These are phyloP conservation scores for Sclerotinia trifoliorum DNA, from an alignment of 2,329 filamentous ascomycete genomes.

Conservation along the genomic window DNA sequence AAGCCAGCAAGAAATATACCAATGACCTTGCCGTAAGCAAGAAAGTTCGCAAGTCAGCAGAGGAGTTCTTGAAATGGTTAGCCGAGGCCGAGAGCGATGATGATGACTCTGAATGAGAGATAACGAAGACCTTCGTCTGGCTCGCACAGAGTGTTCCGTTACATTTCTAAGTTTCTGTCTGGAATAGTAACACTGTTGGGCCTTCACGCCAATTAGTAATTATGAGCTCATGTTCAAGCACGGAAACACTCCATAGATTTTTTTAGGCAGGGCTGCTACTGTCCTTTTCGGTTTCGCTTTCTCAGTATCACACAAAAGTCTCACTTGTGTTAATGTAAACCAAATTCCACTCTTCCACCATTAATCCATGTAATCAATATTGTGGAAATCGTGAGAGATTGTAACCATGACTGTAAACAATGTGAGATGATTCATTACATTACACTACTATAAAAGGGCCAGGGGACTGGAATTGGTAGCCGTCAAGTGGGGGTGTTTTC, in stretches of 20 bases:
- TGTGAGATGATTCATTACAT: neutral
- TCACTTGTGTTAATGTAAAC: conserved; percentile 5
- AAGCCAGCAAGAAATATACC: conserved; percentile 98
- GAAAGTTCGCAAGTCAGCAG: conserved; percentile 92
- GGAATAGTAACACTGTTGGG: neutral
- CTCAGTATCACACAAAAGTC: conserved; percentile 12
- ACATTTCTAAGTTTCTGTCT: neutral
- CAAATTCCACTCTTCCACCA: conserved; percentile 11
- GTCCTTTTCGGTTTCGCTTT: conserved; percentile 8
- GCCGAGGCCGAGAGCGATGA: conserved; percentile 77
- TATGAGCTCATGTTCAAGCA: neutral
- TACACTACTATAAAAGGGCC: neutral
- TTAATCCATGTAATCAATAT: neutral
- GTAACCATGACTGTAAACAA: neutral
- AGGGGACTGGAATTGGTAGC: conserved; percentile 40
- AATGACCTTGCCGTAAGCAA: conserved; percentile 77
- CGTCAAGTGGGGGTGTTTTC: conserved; percentile 46
- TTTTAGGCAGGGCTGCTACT: conserved; percentile 1
- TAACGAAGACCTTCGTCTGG: neutral
- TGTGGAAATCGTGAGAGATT: neutral
- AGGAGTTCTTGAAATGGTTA: conserved; percentile 93
- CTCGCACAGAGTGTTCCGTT: neutral
- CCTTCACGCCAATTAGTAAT: neutral
- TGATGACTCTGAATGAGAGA: conserved; percentile 58
- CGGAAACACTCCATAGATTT: neutral